Evolutionary conservation across 1,284 basidiomycete species (phyloP), one percentile per base, ranked within the genome.

Genomic region (Irpex rosettiformis): DNA sequence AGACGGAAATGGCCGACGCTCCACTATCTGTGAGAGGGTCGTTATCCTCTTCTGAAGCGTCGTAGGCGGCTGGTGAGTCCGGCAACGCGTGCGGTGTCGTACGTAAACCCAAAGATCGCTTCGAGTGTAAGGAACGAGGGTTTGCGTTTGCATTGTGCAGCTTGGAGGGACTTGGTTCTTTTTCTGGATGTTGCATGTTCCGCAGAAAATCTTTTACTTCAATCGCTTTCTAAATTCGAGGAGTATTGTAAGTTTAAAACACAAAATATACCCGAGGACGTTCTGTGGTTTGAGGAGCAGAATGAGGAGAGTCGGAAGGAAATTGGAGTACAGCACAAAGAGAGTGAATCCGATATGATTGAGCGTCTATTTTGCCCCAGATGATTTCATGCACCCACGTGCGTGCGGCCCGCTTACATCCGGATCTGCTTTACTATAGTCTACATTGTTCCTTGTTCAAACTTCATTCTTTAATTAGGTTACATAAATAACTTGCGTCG

Each of bases 1-100:
- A 60, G 45, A 80, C 64, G 13, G 81, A 80, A 56, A 83, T 69
- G 54, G 78, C 73, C 25, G 86, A 84, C 28, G 77, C 80, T 37
- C 75, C 84, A 66, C 89, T 88, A 76, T 91, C 89, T 8, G 88
- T 90, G 65, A 89, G 74, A 6, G 88, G 88, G 70, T 91, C 89
- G 70, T 91, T 91, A 78, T 91, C 89, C 73, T 91, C 89, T 67
- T 90, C 89, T 4, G 88, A 90, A 66, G 88, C 88, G 72, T 90
- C 88, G 75, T 90, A 90, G 7, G 43, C 43, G 5, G 88, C 86
- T 22, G 88, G 88, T 0, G 88, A 89, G 61, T 89, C 85, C 28
- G 83, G 45, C 52, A 54, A 11, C 18, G 57, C 11, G 57, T 58
- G 57, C 43, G 53, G 43, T 22, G 43, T 18, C 3, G 48, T 51